phyloP scores from a whole-genome alignment of 805 yeast species.

The Saturnispora mendoncae region DNA sequence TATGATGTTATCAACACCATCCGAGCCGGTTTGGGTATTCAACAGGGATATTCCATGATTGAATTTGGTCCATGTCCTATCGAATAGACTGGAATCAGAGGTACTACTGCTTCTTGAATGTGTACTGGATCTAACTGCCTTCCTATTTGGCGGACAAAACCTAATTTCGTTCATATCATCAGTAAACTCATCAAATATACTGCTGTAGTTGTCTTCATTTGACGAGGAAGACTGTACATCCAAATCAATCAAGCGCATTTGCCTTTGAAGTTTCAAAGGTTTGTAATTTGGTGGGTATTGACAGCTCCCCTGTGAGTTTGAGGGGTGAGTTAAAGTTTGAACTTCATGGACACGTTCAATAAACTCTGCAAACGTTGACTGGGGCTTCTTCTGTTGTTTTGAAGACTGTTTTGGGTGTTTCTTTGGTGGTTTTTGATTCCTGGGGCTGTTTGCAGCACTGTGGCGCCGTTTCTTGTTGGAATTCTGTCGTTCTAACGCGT shows the following conservation, averaged over 20 bases:
- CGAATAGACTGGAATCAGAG: slow-evolving; percentile 13
- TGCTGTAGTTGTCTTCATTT: no score
- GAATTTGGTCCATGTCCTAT: slow-evolving; percentile 10
- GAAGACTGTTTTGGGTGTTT: not conserved
- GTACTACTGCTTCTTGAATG: slow-evolving; percentile 1
- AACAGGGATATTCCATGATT: not conserved
- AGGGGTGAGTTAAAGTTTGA: slow-evolving; percentile 19
- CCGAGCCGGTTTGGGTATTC: slow-evolving; percentile 20
- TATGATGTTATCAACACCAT: slow-evolving; percentile 25
- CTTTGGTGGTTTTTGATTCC: not conserved
- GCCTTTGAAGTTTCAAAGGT: slow-evolving; percentile 25
- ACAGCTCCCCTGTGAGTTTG: slow-evolving; percentile 13
- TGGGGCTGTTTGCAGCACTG: no score
- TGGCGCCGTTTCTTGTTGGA: not conserved
- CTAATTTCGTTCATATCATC: no score
- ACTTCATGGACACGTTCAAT: slow-evolving; percentile 18
- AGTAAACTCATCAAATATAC: no score
- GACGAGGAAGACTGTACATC: slow-evolving; percentile 15
- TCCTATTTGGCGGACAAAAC: no score
- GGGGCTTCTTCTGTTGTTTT: slow-evolving; percentile 14
- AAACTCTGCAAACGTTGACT: slow-evolving; percentile 22
- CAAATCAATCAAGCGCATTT: slow-evolving; percentile 23
- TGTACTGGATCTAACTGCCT: not conserved
- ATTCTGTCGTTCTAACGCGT: not conserved
- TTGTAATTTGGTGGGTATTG: not conserved